phyloP scores from a whole-genome alignment of 768 basidiomycete genomes.

The Suillus ampliporus region DNA sequence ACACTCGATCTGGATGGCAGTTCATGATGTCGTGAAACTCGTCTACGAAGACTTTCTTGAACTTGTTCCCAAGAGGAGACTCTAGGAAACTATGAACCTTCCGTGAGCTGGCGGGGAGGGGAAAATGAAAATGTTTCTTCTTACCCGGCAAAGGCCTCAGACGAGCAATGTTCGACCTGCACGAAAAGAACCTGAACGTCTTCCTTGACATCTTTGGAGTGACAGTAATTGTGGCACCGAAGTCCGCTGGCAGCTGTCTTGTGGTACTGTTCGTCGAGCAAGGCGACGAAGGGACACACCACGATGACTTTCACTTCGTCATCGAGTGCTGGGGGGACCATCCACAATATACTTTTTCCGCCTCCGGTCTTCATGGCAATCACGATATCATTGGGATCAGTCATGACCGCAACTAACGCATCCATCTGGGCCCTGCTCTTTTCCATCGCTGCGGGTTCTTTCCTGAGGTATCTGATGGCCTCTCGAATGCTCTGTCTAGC shows the following conservation, averaged over 20 bases:
- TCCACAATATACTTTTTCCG: slow-evolving; percentile 3
- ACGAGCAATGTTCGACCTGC: neutral
- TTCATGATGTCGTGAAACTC: neutral
- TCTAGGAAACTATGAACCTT: neutral
- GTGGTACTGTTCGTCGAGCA: neutral
- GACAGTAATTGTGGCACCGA: neutral
- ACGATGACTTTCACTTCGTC: neutral
- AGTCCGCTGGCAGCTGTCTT: neutral
- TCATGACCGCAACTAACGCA: neutral
- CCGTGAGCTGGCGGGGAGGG: neutral
- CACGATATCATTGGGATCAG: neutral
- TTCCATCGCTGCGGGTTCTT: neutral
- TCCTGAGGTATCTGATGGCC: neutral
- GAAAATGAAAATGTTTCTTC: no score
- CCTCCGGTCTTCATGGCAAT: neutral
- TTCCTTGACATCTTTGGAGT: neutral
- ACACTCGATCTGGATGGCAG: neutral
- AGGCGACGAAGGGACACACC: neutral
- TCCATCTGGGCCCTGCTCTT: neutral
- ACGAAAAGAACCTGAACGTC: neutral
- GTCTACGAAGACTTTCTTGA: neutral
- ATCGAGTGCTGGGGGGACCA: neutral
- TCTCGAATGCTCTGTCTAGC: no score
- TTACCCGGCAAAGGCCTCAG: neutral
- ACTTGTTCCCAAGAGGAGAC: neutral